Base-by-base conservation (phyloP, 2,329 filamentous ascomycete genomes). In the Ophiocordyceps camponoti-saundersi region DNA sequence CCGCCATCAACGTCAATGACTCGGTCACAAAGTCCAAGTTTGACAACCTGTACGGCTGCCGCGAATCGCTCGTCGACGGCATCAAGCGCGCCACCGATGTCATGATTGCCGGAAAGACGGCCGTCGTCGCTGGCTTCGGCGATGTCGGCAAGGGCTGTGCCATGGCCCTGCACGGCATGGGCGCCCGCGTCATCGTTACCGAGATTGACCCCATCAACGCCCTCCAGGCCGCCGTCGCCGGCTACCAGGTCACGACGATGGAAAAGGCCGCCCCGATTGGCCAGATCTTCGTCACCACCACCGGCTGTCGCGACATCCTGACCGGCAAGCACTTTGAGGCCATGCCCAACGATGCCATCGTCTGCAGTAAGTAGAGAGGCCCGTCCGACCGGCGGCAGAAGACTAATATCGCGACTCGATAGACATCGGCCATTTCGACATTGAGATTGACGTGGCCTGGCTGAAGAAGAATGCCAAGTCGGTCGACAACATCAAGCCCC, bases 81-180 rank as follows among this genome's bases (percentile, higher is more conserved):
- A 96, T 98, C 82, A 98, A 96, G 85, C 90, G 90, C 75, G 90
- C 92, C 60, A 98, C 92, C 69, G 90, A 98, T 75, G 92, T 96
- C 71, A 98, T 98, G 92, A 90, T 96, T 77, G 92, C 92, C 64
- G 92, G 92, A 69, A 96, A 98, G 84, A 80, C 95, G 61, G 88
- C 86, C 56, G 89, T 96, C 57, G 92, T 98, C 57, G 92, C 92
- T 61, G 92, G 92, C 68, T 98, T 83, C 76, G 90, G 90, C 81
- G 90, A 98, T 71, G 92, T 98, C 68, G 90, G 90, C 68, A 98
- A 98, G 83, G 90, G 90, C 60, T 96, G 92, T 67, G 89, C 90
- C 61, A 79, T 92, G 75, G 90, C 90, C 63, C 87, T 98, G 54
- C 83, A 87, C 73, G 83, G 82, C 72, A 95, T 96, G 88, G 90